Base-by-base conservation (phyloP, 768 basidiomycete species). In the Daedaleopsis nitida region DNA sequence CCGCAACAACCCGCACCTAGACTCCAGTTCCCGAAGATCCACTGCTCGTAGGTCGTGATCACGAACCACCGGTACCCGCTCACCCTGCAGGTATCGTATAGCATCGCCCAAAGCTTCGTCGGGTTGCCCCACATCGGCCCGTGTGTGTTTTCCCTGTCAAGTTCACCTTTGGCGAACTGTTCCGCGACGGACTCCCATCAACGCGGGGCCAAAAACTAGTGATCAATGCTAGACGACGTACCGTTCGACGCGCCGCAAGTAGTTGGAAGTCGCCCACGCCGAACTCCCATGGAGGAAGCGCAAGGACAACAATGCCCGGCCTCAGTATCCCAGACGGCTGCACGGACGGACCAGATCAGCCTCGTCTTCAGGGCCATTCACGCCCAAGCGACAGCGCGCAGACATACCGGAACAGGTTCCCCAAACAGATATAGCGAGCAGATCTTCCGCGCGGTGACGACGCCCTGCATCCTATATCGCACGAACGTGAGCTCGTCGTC, bases 1-100 rank as follows among this genome's bases (percentile, higher is more conserved):
- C 13, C 3, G 27, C 19, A 38, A 17, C 13, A 42, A 42, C 3
- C 17, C 58, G 19, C 35, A 64, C 62, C 55, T 21, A 38, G 19
- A n/a, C 62, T 64, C 54, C 54, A 64, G 1, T 58, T 59, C 27
- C 62, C 62, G 35, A 64, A 64, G 10, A 64, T 39, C 62, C 62
- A 64, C 10, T 59, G n/a, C 14, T 48, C 37, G 39, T 64, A 64
- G 16, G 54, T 59, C 1, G 62, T 64, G 13, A 64, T 49, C 17
- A 59, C 58, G 45, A 64, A 64, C 57, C 62, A 59, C 17, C 58
- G 37, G 39, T 55, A 59, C 12, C 45, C 55, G 24, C 49, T 49
- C 7, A 52, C 38, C 17, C 49, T 44, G 55, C 62, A 59, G 16
- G 45, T 32, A n/a, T 64, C 62, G 23, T 59, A 59, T 1, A 55